Conservation (phyloP, 495 filamentous ascomycete genomes). For the Daldinia decipiens region DNA sequence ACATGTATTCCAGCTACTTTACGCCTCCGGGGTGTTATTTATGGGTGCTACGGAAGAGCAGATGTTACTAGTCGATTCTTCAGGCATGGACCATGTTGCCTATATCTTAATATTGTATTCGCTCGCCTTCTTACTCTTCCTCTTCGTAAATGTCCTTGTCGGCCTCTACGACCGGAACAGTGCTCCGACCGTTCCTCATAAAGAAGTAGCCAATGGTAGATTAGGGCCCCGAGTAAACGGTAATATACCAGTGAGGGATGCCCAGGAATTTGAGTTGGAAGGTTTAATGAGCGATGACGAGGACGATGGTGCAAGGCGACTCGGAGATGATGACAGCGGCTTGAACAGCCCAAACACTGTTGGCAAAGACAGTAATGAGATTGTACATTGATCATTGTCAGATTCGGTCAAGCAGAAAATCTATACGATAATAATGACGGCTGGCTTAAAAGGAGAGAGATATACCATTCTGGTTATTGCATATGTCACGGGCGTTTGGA, state of each 20-base stretch:
- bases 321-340: constrained; percentile 47
- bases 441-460: constrained; percentile 6
- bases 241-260: constrained; percentile 71
- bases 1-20: constrained; percentile 72
- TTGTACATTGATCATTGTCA: constrained; percentile 26
- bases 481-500: constrained; percentile 37
- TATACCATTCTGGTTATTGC: constrained; percentile 26
- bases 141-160: constrained; percentile 86
- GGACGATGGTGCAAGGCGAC: constrained; percentile 54
- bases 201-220: constrained; percentile 46
- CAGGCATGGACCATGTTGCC: constrained; percentile 84
- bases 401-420: neutral
- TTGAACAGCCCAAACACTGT: constrained; percentile 54
- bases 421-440: neutral
- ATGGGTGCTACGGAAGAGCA: constrained; percentile 98
- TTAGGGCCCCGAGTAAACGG: constrained; percentile 63
- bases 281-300: constrained; percentile 89
- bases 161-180: constrained; percentile 76
- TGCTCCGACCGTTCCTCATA: constrained; percentile 43
- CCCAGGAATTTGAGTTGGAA: constrained; percentile 90
- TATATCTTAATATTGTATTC: constrained; percentile 93
- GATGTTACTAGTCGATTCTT: constrained; percentile 76
- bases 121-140: constrained; percentile 87
- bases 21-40: constrained; percentile 94
- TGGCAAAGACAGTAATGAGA: constrained; percentile 49